phyloP scores from a whole-genome alignment of 208 protist species.

The Kentomonas sorsogonicus region DNA sequence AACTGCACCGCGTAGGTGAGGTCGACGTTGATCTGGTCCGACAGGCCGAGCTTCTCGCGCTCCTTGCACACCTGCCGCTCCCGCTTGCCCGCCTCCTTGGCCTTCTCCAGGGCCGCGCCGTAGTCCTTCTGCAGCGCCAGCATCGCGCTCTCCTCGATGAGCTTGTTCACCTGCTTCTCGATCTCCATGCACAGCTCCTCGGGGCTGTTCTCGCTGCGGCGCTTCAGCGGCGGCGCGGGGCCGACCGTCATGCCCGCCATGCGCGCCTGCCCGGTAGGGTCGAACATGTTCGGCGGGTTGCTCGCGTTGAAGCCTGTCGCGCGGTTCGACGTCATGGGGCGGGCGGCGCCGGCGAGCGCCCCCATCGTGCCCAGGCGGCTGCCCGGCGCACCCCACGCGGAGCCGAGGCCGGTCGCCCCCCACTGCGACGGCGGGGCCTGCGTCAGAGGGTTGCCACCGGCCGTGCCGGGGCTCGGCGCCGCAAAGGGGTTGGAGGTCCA shows the following conservation, averaged over 20 bases:
- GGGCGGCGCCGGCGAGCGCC: conserved; percentile 40
- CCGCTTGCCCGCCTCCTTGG: conserved; percentile 92
- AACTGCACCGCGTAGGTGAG: conserved; percentile 95
- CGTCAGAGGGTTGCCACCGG: conserved; percentile 66
- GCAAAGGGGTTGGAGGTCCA: conserved; percentile 44
- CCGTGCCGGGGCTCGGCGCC: conserved; percentile 16
- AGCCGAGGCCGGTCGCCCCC: conserved; percentile 50
- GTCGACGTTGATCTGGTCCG: conserved; percentile 94
- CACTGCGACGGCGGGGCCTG: conserved; percentile 79
- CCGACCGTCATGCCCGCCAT: conserved; percentile 65
- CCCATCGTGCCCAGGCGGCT: conserved; percentile 67
- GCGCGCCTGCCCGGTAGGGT: conserved; percentile 67
- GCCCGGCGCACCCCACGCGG: conserved; percentile 60
- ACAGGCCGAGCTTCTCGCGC: conserved; percentile 81
- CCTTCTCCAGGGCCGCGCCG: conserved; percentile 90
- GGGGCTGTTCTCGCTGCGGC: conserved; percentile 84
- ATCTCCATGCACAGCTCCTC: conserved; percentile 92
- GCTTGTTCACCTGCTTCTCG: conserved; percentile 89
- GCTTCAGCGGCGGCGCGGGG: conserved; percentile 87
- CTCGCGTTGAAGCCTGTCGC: conserved; percentile 80
- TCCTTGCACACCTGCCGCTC: conserved; percentile 90
- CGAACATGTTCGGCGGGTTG: conserved; percentile 53
- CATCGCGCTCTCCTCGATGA: conserved; percentile 94
- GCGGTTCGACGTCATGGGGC: conserved; percentile 93
- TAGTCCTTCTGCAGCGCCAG: conserved; percentile 83